phyloP scores from a whole-genome alignment of 2,329 filamentous ascomycete genomes.

The Colletotrichum liriopes region DNA sequence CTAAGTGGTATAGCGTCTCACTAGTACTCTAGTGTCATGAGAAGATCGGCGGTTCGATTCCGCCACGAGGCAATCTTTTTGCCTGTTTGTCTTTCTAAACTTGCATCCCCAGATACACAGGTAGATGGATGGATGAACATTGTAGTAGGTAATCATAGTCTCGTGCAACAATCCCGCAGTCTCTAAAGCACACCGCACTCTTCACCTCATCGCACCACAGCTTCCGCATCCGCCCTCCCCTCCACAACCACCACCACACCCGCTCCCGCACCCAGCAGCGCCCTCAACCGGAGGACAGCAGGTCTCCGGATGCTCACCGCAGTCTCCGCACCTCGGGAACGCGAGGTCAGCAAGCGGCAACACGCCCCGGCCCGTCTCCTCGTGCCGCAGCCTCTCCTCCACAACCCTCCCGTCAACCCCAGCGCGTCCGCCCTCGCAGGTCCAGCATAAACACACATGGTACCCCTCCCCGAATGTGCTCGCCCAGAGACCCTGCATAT shows the following conservation, averaged over 20 bases:
- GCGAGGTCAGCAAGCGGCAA: slow-evolving; percentile 27
- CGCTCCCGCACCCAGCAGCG: slow-evolving; percentile 33
- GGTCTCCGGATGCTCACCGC: slow-evolving; percentile 23
- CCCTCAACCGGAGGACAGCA: slow-evolving; percentile 31
- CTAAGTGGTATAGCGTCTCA: slow-evolving; percentile 43
- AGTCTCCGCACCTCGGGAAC: slow-evolving; percentile 29
- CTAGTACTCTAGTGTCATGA: slow-evolving; percentile 37
- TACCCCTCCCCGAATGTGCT: slow-evolving; percentile 55
- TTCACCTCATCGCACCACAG: slow-evolving; percentile 36
- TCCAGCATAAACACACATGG: slow-evolving; percentile 54
- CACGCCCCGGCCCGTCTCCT: slow-evolving; percentile 15
- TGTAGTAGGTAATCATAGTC: too few relatives aligned
- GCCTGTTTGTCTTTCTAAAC: background rate
- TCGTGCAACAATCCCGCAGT: too few relatives aligned
- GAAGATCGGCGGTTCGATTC: slow-evolving; percentile 43
- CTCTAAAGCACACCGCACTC: too few relatives aligned
- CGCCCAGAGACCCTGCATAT: slow-evolving; percentile 50
- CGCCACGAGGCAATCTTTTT: slow-evolving; percentile 18
- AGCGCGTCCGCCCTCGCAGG: slow-evolving; percentile 52
- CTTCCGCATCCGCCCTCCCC: slow-evolving; percentile 32
- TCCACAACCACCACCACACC: slow-evolving; percentile 37
- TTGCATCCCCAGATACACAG: background rate
- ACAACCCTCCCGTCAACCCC: slow-evolving; percentile 17
- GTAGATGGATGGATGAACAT: background rate
- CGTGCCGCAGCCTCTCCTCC: slow-evolving; percentile 15